Conservation (phyloP, 2,329 filamentous ascomycete genomes). For the Penicillium olsonii region DNA sequence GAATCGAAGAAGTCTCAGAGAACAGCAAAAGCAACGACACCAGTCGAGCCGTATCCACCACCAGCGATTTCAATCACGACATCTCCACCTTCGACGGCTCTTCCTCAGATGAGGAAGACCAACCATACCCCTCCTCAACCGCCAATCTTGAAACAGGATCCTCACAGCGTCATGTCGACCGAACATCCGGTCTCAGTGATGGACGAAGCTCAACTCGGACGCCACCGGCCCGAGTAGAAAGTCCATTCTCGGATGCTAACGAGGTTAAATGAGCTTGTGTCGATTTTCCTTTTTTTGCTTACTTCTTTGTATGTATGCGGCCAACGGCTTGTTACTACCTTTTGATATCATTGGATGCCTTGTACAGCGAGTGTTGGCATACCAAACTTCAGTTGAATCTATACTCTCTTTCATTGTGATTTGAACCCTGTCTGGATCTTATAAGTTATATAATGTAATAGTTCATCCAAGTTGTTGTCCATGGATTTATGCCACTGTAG, state of each 20-base stretch:
- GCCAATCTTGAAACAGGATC: constrained; percentile 8
- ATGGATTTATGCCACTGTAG: no score
- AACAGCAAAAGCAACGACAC: constrained; percentile 14
- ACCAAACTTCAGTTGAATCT: constrained; percentile 15
- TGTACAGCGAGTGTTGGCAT: constrained; percentile 27
- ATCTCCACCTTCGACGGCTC: constrained; percentile 35
- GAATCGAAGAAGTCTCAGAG: constrained; percentile 20
- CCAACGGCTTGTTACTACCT: constrained; percentile 17
- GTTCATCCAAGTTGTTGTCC: no score
- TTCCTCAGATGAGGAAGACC: constrained; percentile 36
- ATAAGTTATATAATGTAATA: background rate
- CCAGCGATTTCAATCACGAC: constrained; percentile 21
- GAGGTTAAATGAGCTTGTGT: constrained; percentile 39
- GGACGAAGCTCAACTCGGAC: constrained; percentile 32
- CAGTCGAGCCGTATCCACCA: constrained; percentile 17
- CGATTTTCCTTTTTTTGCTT: constrained; percentile 12
- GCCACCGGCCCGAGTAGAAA: constrained; percentile 35
- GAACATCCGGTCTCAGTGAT: constrained; percentile 16
- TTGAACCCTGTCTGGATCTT: background rate
- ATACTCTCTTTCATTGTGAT: constrained; percentile 6
- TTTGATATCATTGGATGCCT: constrained; percentile 12
- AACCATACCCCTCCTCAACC: constrained; percentile 11
- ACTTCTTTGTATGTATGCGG: constrained; percentile 31
- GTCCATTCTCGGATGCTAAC: constrained; percentile 48
- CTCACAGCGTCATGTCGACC: constrained; percentile 5